Percentiles rank a stretch among this genome's conserved stretches.
phyloP scores from a whole-genome alignment of 225 moss, liverwort and hornwort genomes.

The Anthoceros angustus region DNA sequence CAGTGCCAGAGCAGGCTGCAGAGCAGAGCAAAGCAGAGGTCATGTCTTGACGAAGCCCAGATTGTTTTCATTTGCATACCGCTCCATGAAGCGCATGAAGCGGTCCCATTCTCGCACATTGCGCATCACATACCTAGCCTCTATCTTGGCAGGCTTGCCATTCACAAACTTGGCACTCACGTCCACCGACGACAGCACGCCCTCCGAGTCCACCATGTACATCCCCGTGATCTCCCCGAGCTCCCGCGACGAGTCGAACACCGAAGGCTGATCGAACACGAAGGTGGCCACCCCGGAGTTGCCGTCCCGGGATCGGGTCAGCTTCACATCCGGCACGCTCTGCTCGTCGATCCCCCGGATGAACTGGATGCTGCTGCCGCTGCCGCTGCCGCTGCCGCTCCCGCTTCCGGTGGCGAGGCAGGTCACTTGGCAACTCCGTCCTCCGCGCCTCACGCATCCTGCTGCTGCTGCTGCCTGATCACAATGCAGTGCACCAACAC shows the following conservation, averaged over 20 bases:
- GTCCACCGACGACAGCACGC: constrained; percentile 63
- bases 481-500: neutral
- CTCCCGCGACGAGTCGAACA: constrained; percentile 84
- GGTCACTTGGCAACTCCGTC: neutral
- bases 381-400: neutral
- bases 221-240: constrained; percentile 93
- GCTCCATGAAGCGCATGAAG: constrained; percentile 99
- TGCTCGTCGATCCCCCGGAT: constrained; percentile 85
- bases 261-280: constrained; percentile 76
- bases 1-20: no score
- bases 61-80: constrained; percentile 65
- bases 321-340: constrained; percentile 59
- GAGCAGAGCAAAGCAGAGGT: neutral
- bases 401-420: neutral
- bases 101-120: constrained; percentile 86
- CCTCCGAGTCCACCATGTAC: constrained; percentile 91
- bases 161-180: constrained; percentile 94
- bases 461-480: neutral
- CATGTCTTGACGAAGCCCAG: constrained; percentile 87
- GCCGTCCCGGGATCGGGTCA: constrained; percentile 74
- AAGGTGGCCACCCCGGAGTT: constrained; percentile 80
- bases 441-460: neutral
- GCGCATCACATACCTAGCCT: constrained; percentile 83
- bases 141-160: constrained; percentile 81
- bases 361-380: constrained; percentile 45